phyloP scores from a whole-genome alignment of 2,329 filamentous ascomycete species.

The Myriosclerotinia curreyana region DNA sequence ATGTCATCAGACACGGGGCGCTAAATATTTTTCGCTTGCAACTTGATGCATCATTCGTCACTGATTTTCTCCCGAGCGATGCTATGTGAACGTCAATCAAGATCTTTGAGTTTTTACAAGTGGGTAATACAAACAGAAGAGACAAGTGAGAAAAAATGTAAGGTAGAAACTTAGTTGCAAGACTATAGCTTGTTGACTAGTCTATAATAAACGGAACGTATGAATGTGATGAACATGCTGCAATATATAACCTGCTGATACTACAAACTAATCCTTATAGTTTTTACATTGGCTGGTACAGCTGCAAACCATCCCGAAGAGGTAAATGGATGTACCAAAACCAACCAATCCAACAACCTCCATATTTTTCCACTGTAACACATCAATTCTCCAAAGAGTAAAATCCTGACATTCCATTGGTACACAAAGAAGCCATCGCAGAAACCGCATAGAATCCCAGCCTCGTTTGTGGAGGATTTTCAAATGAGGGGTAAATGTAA shows the following conservation, averaged over 20 bases:
- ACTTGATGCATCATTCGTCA: neutral
- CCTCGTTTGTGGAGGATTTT: conserved; percentile 1
- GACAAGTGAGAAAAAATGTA: neutral
- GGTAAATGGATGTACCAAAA: neutral
- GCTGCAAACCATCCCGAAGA: neutral
- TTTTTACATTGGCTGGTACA: neutral
- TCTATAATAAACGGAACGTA: too few relatives aligned
- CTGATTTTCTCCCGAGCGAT: neutral
- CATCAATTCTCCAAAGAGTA: neutral
- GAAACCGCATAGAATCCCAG: neutral
- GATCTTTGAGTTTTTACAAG: neutral
- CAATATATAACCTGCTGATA: too few relatives aligned
- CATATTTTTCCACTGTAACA: neutral
- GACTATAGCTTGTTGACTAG: too few relatives aligned
- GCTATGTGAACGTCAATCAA: too few relatives aligned
- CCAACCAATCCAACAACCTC: neutral
- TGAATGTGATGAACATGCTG: too few relatives aligned
- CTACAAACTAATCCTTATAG: too few relatives aligned
- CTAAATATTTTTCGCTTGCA: neutral
- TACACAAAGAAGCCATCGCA: neutral
- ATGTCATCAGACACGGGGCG: neutral
- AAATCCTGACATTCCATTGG: conserved; percentile 4
- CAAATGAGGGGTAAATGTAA: conserved; percentile 19
- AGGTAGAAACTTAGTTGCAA: too few relatives aligned
- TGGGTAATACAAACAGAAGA: neutral